Conservation (phyloP, 345 rosid genomes). For the Arabidopsis arenosa region DNA sequence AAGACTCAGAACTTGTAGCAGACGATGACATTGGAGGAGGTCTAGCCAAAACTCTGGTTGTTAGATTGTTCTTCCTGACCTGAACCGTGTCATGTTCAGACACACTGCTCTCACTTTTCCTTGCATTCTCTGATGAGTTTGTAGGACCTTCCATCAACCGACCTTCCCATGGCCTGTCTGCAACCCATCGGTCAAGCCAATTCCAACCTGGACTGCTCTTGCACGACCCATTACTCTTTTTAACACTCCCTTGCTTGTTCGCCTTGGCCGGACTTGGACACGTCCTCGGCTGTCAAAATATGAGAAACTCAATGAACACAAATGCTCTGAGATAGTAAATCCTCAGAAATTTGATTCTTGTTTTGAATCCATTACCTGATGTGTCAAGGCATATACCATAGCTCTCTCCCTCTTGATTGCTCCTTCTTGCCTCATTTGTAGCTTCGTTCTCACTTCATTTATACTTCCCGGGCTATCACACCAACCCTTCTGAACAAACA, state of each 20-base stretch:
- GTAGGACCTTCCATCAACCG: constrained; percentile 54
- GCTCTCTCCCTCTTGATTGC: constrained; percentile 93
- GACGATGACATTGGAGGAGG: constrained; percentile 61
- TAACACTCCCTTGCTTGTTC: constrained; percentile 51
- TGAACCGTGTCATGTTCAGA: constrained; percentile 58
- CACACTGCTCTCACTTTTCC: constrained; percentile 45
- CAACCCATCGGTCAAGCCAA: constrained; percentile 90
- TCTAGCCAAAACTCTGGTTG: constrained; percentile 58
- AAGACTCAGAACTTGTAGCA: constrained; percentile 65
- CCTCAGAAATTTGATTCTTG: neutral
- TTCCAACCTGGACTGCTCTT: constrained; percentile 63
- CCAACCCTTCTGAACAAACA: constrained; percentile 70
- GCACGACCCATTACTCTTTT: constrained; percentile 50
- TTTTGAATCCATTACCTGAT: constrained; percentile 59
- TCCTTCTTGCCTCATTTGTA: constrained; percentile 80
- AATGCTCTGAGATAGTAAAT: constrained; percentile 2
- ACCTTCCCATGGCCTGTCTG: constrained; percentile 76
- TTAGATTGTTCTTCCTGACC: constrained; percentile 65
- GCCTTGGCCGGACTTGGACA: constrained; percentile 62
- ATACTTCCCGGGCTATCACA: constrained; percentile 73
- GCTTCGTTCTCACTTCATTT: constrained; percentile 68
- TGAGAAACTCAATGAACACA: constrained; percentile 8
- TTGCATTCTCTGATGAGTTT: constrained; percentile 41
- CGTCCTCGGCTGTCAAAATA: constrained; percentile 57
- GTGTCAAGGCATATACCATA: constrained; percentile 65